These are phyloP conservation scores for Prosopis cineraria DNA, from an alignment of 306 rosid species.

Conservation along the genomic window DNA sequence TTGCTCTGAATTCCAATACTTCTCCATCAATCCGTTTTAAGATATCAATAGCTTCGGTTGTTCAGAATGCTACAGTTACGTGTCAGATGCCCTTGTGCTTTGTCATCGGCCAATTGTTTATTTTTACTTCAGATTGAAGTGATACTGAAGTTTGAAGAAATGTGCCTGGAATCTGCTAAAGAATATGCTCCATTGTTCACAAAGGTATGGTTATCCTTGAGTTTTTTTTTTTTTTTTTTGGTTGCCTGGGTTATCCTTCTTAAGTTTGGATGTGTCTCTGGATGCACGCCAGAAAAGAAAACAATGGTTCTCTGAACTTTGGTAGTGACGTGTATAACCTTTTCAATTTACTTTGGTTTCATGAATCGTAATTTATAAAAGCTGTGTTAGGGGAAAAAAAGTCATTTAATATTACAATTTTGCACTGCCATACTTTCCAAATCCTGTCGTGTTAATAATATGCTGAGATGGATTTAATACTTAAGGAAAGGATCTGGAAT, in stretches of 20 bases:
- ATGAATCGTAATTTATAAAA: not conserved
- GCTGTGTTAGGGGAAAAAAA: not conserved
- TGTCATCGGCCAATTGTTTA: constrained; percentile 13
- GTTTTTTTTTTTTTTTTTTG: no score
- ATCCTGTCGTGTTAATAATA: not conserved
- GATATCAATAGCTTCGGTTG: not conserved
- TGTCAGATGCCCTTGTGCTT: constrained; percentile 16
- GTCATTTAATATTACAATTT: not conserved
- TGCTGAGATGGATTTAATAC: constrained; percentile 11
- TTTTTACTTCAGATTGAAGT: constrained; percentile 75
- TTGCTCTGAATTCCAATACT: not conserved
- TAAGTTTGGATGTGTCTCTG: not conserved
- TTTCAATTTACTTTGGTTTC: constrained; percentile 6
- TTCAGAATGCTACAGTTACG: not conserved
- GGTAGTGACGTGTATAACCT: not conserved
- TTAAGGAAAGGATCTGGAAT: constrained; percentile 6
- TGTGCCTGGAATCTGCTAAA: constrained; percentile 86
- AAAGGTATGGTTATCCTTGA: constrained; percentile 53
- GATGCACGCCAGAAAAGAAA: constrained; percentile 10
- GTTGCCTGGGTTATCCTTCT: constrained; percentile 10
- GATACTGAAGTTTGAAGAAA: constrained; percentile 87
- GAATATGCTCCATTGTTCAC: constrained; percentile 74
- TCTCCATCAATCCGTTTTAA: not conserved
- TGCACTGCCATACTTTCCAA: constrained; percentile 24
- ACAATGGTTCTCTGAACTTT: constrained; percentile 2